Evolutionary conservation across 1,284 basidiomycete genomes (phyloP).

Genomic region (Pseudozyma thailandica): DNA sequence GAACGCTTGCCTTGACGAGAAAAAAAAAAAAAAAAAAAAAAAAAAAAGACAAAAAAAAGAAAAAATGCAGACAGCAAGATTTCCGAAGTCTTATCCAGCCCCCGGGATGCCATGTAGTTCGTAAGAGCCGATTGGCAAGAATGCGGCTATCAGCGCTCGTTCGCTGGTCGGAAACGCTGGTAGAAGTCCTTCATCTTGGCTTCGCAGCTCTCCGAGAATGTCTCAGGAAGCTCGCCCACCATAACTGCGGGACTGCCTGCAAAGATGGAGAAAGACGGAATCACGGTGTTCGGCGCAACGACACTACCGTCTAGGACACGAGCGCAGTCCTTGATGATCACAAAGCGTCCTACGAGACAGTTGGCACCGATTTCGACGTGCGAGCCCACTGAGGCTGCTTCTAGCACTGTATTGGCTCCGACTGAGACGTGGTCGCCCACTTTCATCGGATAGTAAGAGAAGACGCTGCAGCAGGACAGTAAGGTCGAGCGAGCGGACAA

Average conservation of each 20-base stretch:
- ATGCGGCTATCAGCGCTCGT: constrained; percentile 20
- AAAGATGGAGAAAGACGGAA: constrained; percentile 87
- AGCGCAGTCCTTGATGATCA: constrained; percentile 95
- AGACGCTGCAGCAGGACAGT: constrained; percentile 70
- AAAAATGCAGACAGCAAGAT: too few species aligned
- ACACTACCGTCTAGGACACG: constrained; percentile 87
- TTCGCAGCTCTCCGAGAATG: constrained; percentile 84
- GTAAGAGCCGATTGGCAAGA: background rate
- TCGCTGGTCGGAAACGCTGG: constrained; percentile 73
- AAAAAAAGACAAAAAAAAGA: too few species aligned
- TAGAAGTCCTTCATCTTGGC: constrained; percentile 81
- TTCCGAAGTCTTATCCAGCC: too few species aligned
- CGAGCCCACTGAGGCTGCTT: constrained; percentile 93
- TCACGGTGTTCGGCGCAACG: constrained; percentile 88
- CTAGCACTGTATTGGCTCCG: constrained; percentile 84
- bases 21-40: too few species aligned
- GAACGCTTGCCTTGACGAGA: too few species aligned
- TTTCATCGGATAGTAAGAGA: constrained; percentile 98
- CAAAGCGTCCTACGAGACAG: constrained; percentile 94
- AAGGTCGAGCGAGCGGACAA: background rate
- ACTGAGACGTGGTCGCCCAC: constrained; percentile 94
- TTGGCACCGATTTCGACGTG: constrained; percentile 94
- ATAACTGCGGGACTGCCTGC: constrained; percentile 84
- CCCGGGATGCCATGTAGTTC: background rate
- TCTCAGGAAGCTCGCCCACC: constrained; percentile 86